Base-by-base conservation (phyloP, 441 rosid genomes). In the Arabidopsis lyrata region DNA sequence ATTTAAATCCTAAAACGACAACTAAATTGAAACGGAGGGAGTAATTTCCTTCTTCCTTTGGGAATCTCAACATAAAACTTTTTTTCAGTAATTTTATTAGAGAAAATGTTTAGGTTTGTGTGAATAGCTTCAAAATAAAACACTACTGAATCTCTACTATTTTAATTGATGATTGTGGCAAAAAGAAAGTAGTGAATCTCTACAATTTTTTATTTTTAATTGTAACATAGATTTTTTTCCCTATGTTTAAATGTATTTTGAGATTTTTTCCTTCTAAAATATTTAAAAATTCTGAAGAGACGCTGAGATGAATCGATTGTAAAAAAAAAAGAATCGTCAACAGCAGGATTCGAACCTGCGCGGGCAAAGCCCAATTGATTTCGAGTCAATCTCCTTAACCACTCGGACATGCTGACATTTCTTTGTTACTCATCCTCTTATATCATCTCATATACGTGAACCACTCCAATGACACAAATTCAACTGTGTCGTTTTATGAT, bases 311-410 rank as follows among this genome's bases (percentile, higher is more conserved):
- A 29, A 29, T 3, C 27, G 27, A 47, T 8, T 16, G 5, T 1
- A 47, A 45, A 27, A 3, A 12, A 3, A 3, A 3, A 0, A n/a
- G n/a, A 16, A 8, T 11, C 69, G 70, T 65, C 70, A 63, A 80
- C 81, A 83, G 85, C 87, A 87, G 90, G 90, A 83, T 85, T 87
- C 88, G 87, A 85, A 80, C 90, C 90, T 85, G 86, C 88, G 85
- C 88, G 73, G 88, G 87, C 90, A 81, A 1, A 68, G 84, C 88
- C 88, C 88, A 82, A 74, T 85, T 86, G 92, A 87, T 86, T 92
- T 92, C 90, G 87, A 90, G 92, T 90, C 96, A 85, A 84, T 87
- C 96, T 92, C 97, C 95, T 92, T 90, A 86, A 89, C 98, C 91
- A 85, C 98, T 89, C 97, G 88, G 91, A 90, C 98, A 92, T 90